Percentiles rank a stretch among this genome's conserved stretches.
These are phyloP conservation scores for Cladophialophora immunda DNA, from an alignment of 2,329 filamentous ascomycete genomes.

Conservation along the genomic window DNA sequence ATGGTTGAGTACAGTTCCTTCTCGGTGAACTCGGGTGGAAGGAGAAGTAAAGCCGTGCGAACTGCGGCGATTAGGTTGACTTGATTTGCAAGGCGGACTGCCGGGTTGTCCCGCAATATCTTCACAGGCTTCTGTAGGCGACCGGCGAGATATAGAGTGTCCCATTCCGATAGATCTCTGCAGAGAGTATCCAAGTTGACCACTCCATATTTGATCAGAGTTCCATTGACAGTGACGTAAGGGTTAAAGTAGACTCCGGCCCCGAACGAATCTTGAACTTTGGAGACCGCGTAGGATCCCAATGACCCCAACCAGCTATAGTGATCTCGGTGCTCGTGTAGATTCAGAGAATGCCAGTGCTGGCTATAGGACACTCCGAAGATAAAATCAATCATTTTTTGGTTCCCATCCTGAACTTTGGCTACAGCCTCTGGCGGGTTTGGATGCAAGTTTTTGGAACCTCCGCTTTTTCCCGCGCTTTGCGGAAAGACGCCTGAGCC, in stretches of 20 bases:
- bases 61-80: constrained; percentile 93
- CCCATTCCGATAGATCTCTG: constrained; percentile 86
- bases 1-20: constrained; percentile 89
- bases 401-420: constrained; percentile 84
- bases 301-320: constrained; percentile 86
- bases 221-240: constrained; percentile 92
- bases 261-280: constrained; percentile 85
- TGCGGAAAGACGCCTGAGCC: constrained; percentile 97
- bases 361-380: constrained; percentile 94
- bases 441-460: constrained; percentile 73
- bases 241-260: constrained; percentile 98
- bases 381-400: constrained; percentile 99
- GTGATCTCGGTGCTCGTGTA: constrained; percentile 86
- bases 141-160: constrained; percentile 94
- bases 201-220: constrained; percentile 96
- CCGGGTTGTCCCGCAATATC: constrained; percentile 92
- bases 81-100: constrained; percentile 92
- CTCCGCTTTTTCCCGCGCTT: constrained; percentile 51
- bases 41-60: constrained; percentile 84
- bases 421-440: constrained; percentile 81
- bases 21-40: constrained; percentile 86
- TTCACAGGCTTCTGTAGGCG: constrained; percentile 97
- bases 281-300: constrained; percentile 84
- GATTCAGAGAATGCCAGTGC: constrained; percentile 95
- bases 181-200: constrained; percentile 92